Evolutionary conservation across 768 basidiomycete species (phyloP).

Genomic region (Boletus tomentosulus): DNA sequence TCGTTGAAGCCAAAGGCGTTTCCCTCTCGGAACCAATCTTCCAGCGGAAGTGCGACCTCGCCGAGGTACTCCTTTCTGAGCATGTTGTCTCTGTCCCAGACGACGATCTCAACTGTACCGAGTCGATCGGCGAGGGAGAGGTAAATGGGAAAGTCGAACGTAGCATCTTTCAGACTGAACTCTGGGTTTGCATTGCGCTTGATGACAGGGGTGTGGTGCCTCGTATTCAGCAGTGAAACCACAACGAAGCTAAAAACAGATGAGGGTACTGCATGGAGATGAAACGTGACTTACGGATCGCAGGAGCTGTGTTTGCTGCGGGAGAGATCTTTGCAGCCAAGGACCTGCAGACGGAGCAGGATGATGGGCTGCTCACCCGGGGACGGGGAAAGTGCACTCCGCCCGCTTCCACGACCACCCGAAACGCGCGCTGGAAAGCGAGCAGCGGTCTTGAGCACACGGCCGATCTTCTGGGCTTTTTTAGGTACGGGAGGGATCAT

Average conservation of each 20-base stretch:
- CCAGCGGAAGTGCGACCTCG: slow-evolving; percentile 73
- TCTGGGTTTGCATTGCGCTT: slow-evolving; percentile 70
- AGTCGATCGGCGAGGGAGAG: slow-evolving; percentile 68
- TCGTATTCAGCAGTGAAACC: slow-evolving; percentile 53
- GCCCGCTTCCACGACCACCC: slow-evolving; percentile 36
- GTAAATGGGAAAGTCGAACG: slow-evolving; percentile 87
- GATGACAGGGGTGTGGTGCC: slow-evolving; percentile 68
- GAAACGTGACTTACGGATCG: slow-evolving; percentile 61
- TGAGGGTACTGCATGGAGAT: not conserved
- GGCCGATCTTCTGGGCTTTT: slow-evolving; percentile 48
- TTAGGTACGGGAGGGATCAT: slow-evolving; percentile 36
- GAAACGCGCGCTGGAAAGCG: slow-evolving; percentile 48
- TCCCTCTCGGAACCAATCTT: slow-evolving; percentile 68
- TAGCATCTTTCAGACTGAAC: slow-evolving; percentile 65
- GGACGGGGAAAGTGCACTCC: slow-evolving; percentile 38
- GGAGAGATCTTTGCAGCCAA: slow-evolving; percentile 58
- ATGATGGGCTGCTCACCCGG: slow-evolving; percentile 67
- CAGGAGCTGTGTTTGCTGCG: slow-evolving; percentile 68
- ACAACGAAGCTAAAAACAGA: slow-evolving; percentile 50
- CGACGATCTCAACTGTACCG: slow-evolving; percentile 75
- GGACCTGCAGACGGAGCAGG: slow-evolving; percentile 61
- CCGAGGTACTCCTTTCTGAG: slow-evolving; percentile 88
- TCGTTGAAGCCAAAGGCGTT: slow-evolving; percentile 52
- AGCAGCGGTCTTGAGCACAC: slow-evolving; percentile 59
- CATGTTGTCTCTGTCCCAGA: slow-evolving; percentile 92